phyloP scores from a whole-genome alignment of 192 early-diverging fungal genomes.

The Obelidium mucronatum region DNA sequence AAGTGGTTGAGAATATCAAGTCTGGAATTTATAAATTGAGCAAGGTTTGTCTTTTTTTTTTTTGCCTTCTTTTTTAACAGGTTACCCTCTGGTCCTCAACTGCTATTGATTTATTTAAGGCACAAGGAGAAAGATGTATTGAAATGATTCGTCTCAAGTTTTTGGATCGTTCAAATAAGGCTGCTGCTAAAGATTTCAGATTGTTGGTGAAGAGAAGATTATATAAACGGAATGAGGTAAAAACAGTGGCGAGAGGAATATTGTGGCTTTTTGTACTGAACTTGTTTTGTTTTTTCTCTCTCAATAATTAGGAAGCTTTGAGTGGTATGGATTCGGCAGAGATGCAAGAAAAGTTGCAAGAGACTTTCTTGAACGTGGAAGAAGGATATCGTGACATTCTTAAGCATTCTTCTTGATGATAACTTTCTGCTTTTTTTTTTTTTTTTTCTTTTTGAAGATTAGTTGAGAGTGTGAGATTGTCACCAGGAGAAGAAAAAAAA shows the following conservation, averaged over 20 bases:
- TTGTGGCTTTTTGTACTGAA: constrained; percentile 11
- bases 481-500: too few relatives aligned
- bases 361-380: constrained; percentile 75
- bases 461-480: not conserved
- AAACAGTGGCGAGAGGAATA: not conserved
- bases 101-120: constrained; percentile 48
- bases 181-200: constrained; percentile 64
- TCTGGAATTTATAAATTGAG: constrained; percentile 76
- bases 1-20: constrained; percentile 55
- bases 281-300: constrained; percentile 5
- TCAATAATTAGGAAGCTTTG: constrained; percentile 72
- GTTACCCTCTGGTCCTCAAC: not conserved
- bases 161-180: constrained; percentile 60
- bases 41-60: constrained; percentile 54
- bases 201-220: constrained; percentile 86
- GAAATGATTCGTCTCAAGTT: constrained; percentile 77
- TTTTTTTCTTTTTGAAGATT: not conserved
- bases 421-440: not conserved
- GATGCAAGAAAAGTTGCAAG: constrained; percentile 75
- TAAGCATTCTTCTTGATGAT: not conserved
- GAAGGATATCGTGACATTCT: constrained; percentile 71
- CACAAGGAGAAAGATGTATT: constrained; percentile 82
- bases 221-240: constrained; percentile 77
- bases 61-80: not conserved
- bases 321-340: constrained; percentile 68